Conservation (phyloP, 352 stramenopile genomes). For the Phytophthora meadii region DNA sequence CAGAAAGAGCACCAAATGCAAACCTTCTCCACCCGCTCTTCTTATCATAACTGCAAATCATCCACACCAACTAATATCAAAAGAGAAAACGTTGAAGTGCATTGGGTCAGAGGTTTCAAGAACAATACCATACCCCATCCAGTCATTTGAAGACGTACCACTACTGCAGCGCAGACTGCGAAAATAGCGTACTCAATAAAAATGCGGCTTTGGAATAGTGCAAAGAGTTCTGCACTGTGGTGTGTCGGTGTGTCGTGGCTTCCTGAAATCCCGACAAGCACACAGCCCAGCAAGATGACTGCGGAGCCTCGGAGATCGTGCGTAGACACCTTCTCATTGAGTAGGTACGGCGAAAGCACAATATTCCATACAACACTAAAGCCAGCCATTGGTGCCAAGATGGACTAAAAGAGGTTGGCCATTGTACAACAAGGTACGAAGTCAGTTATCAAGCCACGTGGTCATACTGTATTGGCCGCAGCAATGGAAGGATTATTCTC, state of each 20-base stretch:
- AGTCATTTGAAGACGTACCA: slow-evolving; percentile 41
- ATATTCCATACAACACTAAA: slow-evolving; percentile 92
- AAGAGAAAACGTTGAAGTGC: slow-evolving; percentile 5
- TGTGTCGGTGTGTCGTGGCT: slow-evolving; percentile 85
- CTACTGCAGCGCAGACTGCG: slow-evolving; percentile 41
- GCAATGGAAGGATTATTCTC: slow-evolving; percentile 3
- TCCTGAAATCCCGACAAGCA: slow-evolving; percentile 78
- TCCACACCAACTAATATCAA: slow-evolving; percentile 63
- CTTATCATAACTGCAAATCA: slow-evolving; percentile 71
- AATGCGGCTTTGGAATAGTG: slow-evolving; percentile 70
- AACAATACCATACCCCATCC: too few relatives aligned
- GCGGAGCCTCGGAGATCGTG: slow-evolving; percentile 77
- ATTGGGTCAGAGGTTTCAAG: slow-evolving; percentile 3
- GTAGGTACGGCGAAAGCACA: slow-evolving; percentile 80
- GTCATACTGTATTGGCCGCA: background rate
- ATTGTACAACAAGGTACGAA: slow-evolving; percentile 25
- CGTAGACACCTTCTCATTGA: slow-evolving; percentile 79
- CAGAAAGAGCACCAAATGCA: slow-evolving; percentile 81
- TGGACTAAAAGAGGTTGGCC: slow-evolving; percentile 52
- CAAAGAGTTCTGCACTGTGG: slow-evolving; percentile 79
- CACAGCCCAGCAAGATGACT: slow-evolving; percentile 79
- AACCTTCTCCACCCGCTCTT: slow-evolving; percentile 80
- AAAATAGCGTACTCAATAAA: slow-evolving; percentile 78
- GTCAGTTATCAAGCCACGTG: slow-evolving; percentile 30
- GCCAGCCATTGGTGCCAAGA: slow-evolving; percentile 85